Evolutionary conservation across 2,329 filamentous ascomycete species (phyloP).

Genomic region (Teratosphaeria pseudoeucalypti): DNA sequence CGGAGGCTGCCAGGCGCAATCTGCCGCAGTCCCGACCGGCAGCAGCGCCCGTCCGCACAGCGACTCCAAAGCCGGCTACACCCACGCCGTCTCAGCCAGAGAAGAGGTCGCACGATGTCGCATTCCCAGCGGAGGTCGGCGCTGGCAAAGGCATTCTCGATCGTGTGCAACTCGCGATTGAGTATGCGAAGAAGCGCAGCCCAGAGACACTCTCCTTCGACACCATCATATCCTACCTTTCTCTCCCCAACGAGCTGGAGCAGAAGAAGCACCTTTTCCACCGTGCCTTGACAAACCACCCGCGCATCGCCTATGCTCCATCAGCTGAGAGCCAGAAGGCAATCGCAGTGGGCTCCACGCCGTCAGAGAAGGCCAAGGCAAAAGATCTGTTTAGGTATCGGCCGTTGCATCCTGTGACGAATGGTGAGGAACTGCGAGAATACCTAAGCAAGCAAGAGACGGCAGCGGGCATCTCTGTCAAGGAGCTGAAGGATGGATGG

Average conservation of each 20-base stretch:
- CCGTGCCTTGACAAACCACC: constrained; percentile 14
- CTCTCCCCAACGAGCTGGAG: constrained; percentile 43
- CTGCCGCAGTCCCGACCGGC: constrained; percentile 16
- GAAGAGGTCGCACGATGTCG: constrained; percentile 18
- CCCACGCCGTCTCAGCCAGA: constrained; percentile 1
- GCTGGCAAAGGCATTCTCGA: constrained; percentile 71
- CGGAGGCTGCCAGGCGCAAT: constrained; percentile 22
- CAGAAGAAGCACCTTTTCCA: constrained; percentile 11
- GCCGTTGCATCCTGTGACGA: constrained; percentile 73
- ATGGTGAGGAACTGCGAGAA: constrained; percentile 63
- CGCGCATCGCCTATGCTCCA: constrained; percentile 57
- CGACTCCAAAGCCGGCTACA: constrained; percentile 13
- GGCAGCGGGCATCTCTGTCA: constrained; percentile 69
- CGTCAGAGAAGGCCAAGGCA: constrained; percentile 20
- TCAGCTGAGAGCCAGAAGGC: constrained; percentile 44
- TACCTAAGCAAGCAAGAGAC: constrained; percentile 75
- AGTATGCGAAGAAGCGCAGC: constrained; percentile 61
- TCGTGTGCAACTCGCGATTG: constrained; percentile 76
- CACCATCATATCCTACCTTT: constrained; percentile 73
- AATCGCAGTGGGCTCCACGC: neutral
- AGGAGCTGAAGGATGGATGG: constrained; percentile 95
- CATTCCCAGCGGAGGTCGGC: constrained; percentile 7
- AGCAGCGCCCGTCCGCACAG: constrained; percentile 10
- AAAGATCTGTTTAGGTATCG: constrained; percentile 72
- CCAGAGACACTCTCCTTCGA: constrained; percentile 58